Evolutionary conservation across 176 grass and related monocot genomes (phyloP).

Genomic region (Oryza coarctata): DNA sequence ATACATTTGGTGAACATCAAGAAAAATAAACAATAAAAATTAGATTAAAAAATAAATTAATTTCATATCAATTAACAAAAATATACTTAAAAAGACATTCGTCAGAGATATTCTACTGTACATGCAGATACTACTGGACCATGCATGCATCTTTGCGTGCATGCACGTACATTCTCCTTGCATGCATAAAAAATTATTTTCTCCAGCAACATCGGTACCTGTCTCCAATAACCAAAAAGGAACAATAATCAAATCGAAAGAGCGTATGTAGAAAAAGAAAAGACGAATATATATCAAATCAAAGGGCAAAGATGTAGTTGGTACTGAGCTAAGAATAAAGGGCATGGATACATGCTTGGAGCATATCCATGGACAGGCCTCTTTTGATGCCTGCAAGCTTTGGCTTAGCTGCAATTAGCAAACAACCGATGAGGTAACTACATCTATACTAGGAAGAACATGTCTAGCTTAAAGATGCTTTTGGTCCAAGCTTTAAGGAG

Average conservation of each 20-base stretch:
- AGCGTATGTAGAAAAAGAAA: not conserved
- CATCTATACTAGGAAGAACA: not conserved
- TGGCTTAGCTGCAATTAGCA: not conserved
- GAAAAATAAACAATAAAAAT: not conserved
- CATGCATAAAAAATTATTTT: not conserved
- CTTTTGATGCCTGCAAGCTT: not conserved
- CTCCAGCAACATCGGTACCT: not conserved
- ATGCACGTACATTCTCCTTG: conserved; percentile 14
- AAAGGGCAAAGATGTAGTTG: not conserved
- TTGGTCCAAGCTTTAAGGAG: not conserved
- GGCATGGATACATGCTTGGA: not conserved
- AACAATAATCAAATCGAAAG: not conserved
- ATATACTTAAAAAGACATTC: not conserved
- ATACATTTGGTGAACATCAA: too few relatives aligned
- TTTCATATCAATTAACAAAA: not conserved
- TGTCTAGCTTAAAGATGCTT: not conserved
- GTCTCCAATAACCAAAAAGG: not conserved
- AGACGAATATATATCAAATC: not conserved
- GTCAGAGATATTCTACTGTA: not conserved
- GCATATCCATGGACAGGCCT: not conserved
- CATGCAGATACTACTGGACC: not conserved
- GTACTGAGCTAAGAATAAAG: conserved; percentile 25
- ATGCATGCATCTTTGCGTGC: conserved; percentile 23
- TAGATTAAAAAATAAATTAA: not conserved
- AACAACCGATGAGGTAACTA: not conserved